These are phyloP conservation scores for Hansenula lynferdii DNA, from an alignment of 1,139 yeast species.

Conservation along the genomic window DNA sequence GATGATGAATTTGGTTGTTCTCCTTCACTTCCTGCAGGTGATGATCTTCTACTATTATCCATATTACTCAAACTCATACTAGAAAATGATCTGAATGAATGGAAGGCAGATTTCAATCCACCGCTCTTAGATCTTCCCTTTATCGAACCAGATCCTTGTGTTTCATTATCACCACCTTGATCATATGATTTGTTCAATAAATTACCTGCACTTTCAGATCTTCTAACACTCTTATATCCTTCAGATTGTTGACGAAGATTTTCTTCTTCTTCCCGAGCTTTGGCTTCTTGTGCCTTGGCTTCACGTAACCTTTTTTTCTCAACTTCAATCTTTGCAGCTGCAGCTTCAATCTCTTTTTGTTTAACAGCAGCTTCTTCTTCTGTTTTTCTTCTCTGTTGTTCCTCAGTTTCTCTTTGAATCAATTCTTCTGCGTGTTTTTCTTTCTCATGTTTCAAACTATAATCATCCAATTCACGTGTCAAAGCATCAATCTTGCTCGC, in stretches of 20 bases:
- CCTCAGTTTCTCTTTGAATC: conserved; percentile 2
- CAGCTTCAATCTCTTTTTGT: background rate
- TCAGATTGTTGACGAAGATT: background rate
- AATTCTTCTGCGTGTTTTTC: conserved; percentile 3
- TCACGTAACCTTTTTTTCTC: background rate
- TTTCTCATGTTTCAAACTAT: conserved; percentile 12
- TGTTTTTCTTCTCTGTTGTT: conserved; percentile 1
- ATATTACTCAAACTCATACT: conserved; percentile 1
- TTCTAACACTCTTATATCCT: background rate
- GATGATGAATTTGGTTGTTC: background rate
- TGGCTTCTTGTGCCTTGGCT: background rate
- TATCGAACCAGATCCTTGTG: background rate
- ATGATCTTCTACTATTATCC: conserved; percentile 1
- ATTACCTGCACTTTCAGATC: background rate
- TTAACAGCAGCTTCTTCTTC: background rate
- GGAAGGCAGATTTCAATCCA: conserved; percentile 8
- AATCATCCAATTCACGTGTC: conserved; percentile 13
- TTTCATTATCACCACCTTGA: too few species aligned
- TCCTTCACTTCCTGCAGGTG: background rate
- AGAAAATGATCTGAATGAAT: conserved; percentile 9
- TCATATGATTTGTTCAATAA: background rate
- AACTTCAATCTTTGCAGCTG: background rate
- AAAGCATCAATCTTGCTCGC: conserved; percentile 30
- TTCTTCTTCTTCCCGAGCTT: background rate
- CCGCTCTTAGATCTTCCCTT: background rate